Evolutionary conservation across 2,329 filamentous ascomycete species (phyloP).

Genomic region (Sporothrix brasiliensis): DNA sequence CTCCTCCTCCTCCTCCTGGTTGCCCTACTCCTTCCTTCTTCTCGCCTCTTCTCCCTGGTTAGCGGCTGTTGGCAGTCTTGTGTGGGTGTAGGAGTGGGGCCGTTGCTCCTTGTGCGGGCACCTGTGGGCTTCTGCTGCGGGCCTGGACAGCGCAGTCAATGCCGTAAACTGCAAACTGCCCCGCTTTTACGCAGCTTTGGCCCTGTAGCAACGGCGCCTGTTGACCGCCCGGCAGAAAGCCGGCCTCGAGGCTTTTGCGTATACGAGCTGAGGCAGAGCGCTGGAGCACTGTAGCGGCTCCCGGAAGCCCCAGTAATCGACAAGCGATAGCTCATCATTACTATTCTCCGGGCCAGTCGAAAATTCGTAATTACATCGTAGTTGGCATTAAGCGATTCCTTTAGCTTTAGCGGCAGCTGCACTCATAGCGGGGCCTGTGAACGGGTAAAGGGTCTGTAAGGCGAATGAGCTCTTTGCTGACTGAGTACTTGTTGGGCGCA

Average conservation of each 20-base stretch:
- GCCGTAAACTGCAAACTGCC: slow-evolving; percentile 29
- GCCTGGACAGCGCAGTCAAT: slow-evolving; percentile 33
- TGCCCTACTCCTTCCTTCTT: slow-evolving; percentile 1
- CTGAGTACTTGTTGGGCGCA: no score
- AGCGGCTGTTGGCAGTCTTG: slow-evolving; percentile 12
- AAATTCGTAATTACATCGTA: neutral
- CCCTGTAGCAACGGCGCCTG: slow-evolving; percentile 9
- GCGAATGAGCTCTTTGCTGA: no score
- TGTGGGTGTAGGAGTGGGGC: slow-evolving; percentile 20
- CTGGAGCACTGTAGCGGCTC: neutral
- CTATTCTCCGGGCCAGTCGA: neutral
- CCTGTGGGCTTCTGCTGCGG: slow-evolving; percentile 30
- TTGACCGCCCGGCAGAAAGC: slow-evolving; percentile 36
- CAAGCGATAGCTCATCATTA: neutral
- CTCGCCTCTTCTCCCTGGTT: slow-evolving; percentile 20
- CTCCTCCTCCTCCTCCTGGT: slow-evolving; percentile 3
- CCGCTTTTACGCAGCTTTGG: slow-evolving; percentile 31
- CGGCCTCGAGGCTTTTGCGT: neutral
- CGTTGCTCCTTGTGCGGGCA: slow-evolving; percentile 13
- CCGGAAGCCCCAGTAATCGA: neutral
- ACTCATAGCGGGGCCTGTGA: neutral
- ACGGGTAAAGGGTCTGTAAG: neutral
- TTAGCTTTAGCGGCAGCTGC: neutral
- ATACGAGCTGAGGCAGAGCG: slow-evolving; percentile 19
- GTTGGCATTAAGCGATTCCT: neutral